Evolutionary conservation across 169 alveolate genomes (phyloP), one percentile per base, ranked within the genome.

Genomic region (Theileria luwenshuni): DNA sequence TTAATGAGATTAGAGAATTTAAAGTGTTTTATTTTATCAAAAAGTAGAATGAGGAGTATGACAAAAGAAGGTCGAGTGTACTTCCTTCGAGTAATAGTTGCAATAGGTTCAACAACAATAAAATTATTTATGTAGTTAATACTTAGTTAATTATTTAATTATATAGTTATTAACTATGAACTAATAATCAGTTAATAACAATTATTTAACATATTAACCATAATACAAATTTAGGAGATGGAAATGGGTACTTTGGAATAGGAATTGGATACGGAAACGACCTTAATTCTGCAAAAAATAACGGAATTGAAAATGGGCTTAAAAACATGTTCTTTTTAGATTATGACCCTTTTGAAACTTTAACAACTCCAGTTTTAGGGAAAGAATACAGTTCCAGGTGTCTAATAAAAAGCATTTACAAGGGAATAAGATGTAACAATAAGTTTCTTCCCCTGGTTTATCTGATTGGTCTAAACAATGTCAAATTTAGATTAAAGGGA

Each of bases 211-310:
- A 48, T 2, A 48, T 19, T 3, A 19, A 7, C 1, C 12, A 3
- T 48, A 48, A 48, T 48, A 48, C 23, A 25, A 51, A 25, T 51
- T 51, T 56, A 56, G 65, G 65, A 2, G 88, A 89, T 54, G 93
- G 93, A 12, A 79, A 80, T 42, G 93, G 93, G 1, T 87, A 84
- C 21, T 84, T 84, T 59, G 93, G 93, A 41, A 83, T 76, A 19
- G 93, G 93, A 15, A 91, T 89, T 25, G 93, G 93, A 1, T 84
- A 77, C 74, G 93, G 93, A 45, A 84, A 84, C 74, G 88, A 89
- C 76, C 59, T 89, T 13, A 83, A 77, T 42, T 81, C 85, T 13
- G 93, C 93, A 12, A 69, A 90, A 13, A 81, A 73, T 54, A 76
- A 81, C 48, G 91, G 90, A 27, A 76, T 85, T 6, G 76, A 81